phyloP scores from a whole-genome alignment of 1,139 yeast species.

The Insectozyma bohioensis region DNA sequence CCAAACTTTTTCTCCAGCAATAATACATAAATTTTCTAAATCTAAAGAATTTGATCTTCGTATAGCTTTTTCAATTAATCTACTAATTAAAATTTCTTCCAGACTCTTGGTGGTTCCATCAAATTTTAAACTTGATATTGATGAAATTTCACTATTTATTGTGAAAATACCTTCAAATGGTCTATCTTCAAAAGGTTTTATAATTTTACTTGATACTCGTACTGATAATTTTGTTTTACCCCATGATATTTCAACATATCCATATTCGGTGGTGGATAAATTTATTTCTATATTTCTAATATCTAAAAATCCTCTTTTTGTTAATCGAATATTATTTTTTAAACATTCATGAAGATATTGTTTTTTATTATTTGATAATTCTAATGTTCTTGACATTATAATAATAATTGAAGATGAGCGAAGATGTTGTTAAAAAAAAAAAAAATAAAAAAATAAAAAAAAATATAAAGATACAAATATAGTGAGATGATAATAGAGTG shows the following conservation, averaged over 20 bases:
- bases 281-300: constrained; percentile 62
- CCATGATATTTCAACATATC: constrained; percentile 74
- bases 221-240: constrained; percentile 78
- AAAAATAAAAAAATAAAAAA: too few relatives aligned
- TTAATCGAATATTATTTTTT: constrained; percentile 61
- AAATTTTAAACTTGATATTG: constrained; percentile 86
- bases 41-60: constrained; percentile 89
- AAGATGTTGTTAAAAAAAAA: too few relatives aligned
- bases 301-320: constrained; percentile 57
- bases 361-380: constrained; percentile 66
- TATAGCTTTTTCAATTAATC: constrained; percentile 88
- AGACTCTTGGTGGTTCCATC: constrained; percentile 63
- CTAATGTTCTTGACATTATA: constrained; percentile 59
- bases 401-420: too few relatives aligned
- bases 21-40: constrained; percentile 83
- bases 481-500: too few relatives aligned
- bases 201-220: constrained; percentile 76
- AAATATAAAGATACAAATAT: too few relatives aligned
- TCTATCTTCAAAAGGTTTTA: constrained; percentile 82
- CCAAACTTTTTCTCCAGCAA: constrained; percentile 94
- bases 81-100: constrained; percentile 74
- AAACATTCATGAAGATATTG: constrained; percentile 62
- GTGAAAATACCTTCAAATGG: constrained; percentile 91
- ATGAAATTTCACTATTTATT: constrained; percentile 81
- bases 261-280: constrained; percentile 66